Evolutionary conservation across 148 eudicot genomes (phyloP), one percentile per base, ranked within the genome.

Genomic region (Rhododendron simsii): DNA sequence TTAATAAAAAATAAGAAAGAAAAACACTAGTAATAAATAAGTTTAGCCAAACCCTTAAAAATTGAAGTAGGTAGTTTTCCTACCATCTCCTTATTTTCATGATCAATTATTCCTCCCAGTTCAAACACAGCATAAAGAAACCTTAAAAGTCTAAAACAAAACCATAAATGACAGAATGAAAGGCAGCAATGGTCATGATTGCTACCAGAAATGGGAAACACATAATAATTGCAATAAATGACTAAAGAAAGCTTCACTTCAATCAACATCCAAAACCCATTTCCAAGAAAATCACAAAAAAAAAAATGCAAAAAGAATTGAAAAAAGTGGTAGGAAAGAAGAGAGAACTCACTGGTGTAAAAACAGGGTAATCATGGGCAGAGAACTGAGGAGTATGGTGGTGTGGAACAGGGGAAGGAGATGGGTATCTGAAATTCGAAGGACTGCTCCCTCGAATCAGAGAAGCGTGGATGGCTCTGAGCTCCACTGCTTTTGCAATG

Each of bases 281-380:
- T 35, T 74, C 37, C 44, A 30, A 15, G 21, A 73, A 74, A 30
- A 30, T 67, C 74, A 67, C 28, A 33, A 15, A 4, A 3, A 14
- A 35, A 37, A 73, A 5, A 35, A 2, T 2, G 18, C 80, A 76
- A 7, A 76, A 21, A 21, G 1, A 21, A 15, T 20, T 21, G 33
- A 20, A 48, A 26, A 79, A 47, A 39, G 13, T 12, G 8, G 7
- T 4, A 26, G 16, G 28, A 1, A 23, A 21, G 71, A 51, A 18
- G 81, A 37, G n/a, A 77, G 20, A 80, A 90, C 98, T 93, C 88
- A 96, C 99, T 74, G 99, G 99, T 51, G 99, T 95, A 63, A 96
- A 96, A 89, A 96, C 92, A 77, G 99, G 99, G 88, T 96, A 96
- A 92, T 96, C 99, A 59, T 93, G 96, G 28, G 97, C 92, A 76